Percentiles rank a stretch among this genome's conserved stretches.
Evolutionary conservation across 768 basidiomycete genomes (phyloP).

Genomic region (Leccinum obscurum): DNA sequence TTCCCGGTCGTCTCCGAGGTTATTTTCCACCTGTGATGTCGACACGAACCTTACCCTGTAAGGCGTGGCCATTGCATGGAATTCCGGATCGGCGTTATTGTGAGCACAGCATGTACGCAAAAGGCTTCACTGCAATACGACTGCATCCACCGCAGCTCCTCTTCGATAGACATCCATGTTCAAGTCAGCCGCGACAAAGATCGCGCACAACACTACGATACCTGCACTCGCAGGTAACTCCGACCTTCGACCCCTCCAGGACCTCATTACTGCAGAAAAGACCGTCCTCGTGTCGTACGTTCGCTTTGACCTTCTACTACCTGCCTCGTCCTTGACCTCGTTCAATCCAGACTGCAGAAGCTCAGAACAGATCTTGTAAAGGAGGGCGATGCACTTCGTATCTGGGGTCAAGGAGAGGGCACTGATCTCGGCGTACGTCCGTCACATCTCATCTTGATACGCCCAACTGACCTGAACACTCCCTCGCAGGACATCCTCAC

Average conservation of each 20-base stretch:
- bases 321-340: neutral
- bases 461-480: neutral
- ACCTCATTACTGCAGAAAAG: slow-evolving; percentile 90
- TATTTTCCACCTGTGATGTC: no score
- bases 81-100: no score
- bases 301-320: neutral
- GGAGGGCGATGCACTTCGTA: slow-evolving; percentile 68
- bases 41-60: no score
- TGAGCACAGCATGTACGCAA: no score
- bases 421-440: slow-evolving; percentile 73
- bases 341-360: slow-evolving; percentile 52
- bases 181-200: slow-evolving; percentile 72
- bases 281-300: slow-evolving; percentile 71
- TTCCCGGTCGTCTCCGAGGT: no score
- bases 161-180: slow-evolving; percentile 52
- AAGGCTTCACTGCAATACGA: no score
- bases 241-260: slow-evolving; percentile 80
- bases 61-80: no score
- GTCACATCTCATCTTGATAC: neutral
- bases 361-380: slow-evolving; percentile 65
- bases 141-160: neutral
- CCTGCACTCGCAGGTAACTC: slow-evolving; percentile 70
- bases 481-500: slow-evolving; percentile 67
- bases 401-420: slow-evolving; percentile 79
- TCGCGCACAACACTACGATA: slow-evolving; percentile 87